A percentile compares a stretch with the other conserved stretches of the same genome.
These are phyloP conservation scores for Centaurea solstitialis DNA, from an alignment of 129 eudicot species.

Conservation along the genomic window DNA sequence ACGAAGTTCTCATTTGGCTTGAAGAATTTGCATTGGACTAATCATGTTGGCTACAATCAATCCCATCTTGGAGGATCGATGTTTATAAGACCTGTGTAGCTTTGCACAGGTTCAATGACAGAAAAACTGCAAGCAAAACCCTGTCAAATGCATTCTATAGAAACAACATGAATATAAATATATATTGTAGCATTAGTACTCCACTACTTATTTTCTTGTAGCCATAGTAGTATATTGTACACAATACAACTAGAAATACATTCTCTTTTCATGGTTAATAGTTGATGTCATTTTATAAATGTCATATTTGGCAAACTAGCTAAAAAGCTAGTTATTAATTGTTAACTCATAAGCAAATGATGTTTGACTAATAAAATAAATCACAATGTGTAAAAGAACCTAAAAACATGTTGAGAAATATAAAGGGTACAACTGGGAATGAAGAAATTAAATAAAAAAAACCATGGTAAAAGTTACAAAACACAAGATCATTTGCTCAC, in stretches of 20 bases:
- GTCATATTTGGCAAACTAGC: not conserved
- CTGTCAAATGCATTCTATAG: not conserved
- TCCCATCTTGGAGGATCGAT: not conserved
- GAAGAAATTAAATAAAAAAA: not conserved
- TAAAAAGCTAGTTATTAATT: not conserved
- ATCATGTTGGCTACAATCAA: slow-evolving; percentile 8
- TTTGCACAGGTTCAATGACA: not conserved
- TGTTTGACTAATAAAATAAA: too few species aligned
- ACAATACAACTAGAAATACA: slow-evolving; percentile 1
- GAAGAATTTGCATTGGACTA: slow-evolving; percentile 66
- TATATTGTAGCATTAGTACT: not conserved
- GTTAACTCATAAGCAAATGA: not conserved
- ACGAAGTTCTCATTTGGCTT: slow-evolving; percentile 93
- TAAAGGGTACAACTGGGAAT: not conserved
- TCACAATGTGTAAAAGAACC: not conserved
- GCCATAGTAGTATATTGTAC: not conserved
- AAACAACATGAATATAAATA: not conserved
- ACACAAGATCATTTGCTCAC: not conserved
- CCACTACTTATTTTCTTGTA: not conserved
- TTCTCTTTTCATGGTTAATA: not conserved
- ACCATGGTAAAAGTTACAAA: not conserved
- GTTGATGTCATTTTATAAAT: not conserved
- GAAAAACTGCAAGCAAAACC: slow-evolving; percentile 7
- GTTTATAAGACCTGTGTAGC: not conserved
- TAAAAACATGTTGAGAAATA: not conserved